A percentile compares a stretch with the other conserved stretches of the same genome.
Conservation (phyloP, 2,329 filamentous ascomycete genomes). For the Penicillium sp. region DNA sequence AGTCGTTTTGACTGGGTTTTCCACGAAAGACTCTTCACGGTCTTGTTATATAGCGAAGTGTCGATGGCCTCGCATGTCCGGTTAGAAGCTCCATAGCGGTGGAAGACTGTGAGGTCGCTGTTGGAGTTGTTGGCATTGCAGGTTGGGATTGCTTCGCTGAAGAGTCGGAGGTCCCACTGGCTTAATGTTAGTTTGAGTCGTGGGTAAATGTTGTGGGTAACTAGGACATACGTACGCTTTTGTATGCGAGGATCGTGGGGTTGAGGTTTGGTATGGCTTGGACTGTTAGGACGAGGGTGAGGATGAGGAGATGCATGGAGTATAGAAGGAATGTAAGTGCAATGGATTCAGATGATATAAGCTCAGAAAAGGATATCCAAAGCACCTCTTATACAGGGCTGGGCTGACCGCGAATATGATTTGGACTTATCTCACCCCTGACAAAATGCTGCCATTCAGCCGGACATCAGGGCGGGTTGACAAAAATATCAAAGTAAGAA, state of each 20-base stretch:
- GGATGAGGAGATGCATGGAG: conserved; percentile 3
- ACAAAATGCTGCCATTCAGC: background rate
- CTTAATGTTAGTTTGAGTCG: background rate
- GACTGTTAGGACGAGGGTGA: conserved; percentile 1
- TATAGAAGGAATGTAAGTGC: background rate
- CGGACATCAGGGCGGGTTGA: background rate
- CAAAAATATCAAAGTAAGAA: background rate
- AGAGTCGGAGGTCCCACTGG: conserved; percentile 31
- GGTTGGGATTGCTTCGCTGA: conserved; percentile 25
- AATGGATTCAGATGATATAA: background rate
- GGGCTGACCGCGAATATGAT: too few relatives aligned
- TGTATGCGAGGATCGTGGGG: conserved; percentile 12
- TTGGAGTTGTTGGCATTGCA: conserved; percentile 23
- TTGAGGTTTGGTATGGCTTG: conserved; percentile 4
- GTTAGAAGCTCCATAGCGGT: conserved; percentile 12
- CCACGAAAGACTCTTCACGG: conserved; percentile 25
- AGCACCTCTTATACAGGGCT: too few relatives aligned
- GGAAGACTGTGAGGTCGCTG: conserved; percentile 17
- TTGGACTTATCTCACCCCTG: background rate
- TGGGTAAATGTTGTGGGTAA: background rate
- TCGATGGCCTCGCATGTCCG: conserved; percentile 11
- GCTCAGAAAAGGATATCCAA: too few relatives aligned
- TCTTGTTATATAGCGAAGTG: conserved; percentile 4
- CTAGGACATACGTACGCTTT: conserved; percentile 14
- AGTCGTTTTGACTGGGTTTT: conserved; percentile 16